phyloP scores from a whole-genome alignment of 75 land plant genomes.

The Pinus tabuliformis region DNA sequence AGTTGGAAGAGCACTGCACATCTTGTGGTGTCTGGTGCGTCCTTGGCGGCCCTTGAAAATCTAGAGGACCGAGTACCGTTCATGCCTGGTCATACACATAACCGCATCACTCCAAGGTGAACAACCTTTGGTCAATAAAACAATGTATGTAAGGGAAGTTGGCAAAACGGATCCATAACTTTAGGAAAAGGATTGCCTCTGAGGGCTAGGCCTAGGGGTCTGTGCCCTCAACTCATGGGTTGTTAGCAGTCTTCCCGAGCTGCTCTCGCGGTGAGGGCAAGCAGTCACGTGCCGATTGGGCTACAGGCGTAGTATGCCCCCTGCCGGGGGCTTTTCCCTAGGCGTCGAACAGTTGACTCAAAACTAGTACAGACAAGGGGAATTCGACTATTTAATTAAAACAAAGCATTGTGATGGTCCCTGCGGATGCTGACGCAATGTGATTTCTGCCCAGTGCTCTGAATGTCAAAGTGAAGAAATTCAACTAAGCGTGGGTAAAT shows the following conservation, averaged over 20 bases:
- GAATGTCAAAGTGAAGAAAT: not conserved
- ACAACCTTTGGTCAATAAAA: not conserved
- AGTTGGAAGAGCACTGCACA: not conserved
- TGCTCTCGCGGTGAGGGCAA: not conserved
- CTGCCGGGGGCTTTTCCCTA: not conserved
- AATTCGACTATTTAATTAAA: not conserved
- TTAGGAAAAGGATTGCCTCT: not conserved
- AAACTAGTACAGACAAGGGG: not conserved
- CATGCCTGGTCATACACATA: not conserved
- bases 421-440: not conserved
- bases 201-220: not conserved
- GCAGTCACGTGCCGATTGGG: not conserved
- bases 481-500: not conserved
- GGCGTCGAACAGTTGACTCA: not conserved
- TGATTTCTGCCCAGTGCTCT: not conserved
- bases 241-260: not conserved
- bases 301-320: not conserved
- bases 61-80: not conserved
- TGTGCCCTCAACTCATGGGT: not conserved
- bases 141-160: not conserved
- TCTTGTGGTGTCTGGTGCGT: not conserved
- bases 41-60: not conserved
- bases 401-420: not conserved
- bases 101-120: not conserved
- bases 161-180: not conserved